Base-by-base conservation (phyloP, 75 land plant genomes). In the Adiantum capillusveneris region DNA sequence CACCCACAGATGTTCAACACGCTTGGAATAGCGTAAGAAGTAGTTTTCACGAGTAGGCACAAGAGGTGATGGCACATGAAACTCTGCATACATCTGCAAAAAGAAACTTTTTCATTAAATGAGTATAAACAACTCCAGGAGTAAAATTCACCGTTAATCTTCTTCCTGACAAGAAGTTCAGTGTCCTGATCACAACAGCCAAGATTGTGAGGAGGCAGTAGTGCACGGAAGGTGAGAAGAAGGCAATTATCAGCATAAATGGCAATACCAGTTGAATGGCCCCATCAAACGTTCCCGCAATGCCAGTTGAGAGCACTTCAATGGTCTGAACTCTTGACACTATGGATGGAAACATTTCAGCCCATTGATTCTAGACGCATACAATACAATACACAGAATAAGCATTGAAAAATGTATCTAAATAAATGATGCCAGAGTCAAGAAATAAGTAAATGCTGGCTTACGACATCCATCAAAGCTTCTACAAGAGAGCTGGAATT, bases 1-100 rank as follows among this genome's bases (percentile, higher is more conserved):
- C 1, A 74, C 90, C 87, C 87, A 84, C 25, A 68, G 63, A 18
- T 75, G 78, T 49, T 77, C 62, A 27, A 66, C 73, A 30, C 81
- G 77, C 70, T 78, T 77, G 75, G 81, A 75, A 49, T 57, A 64
- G 22, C 90, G 44, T 11, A 84, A 63, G 31, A 87, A 87, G 64
- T 81, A 80, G 12, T 80, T 46, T 46, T 87, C 90, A 50, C 90
- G 68, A 16, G 87, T 78, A 34, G 87, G 79, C 31, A 87, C 81
- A 69, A 87, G 63, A 21, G 84, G 90, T n/a, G 90, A 77, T 2
- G 78, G 72, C 78, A 83, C 82, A 54, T 87, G 90, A 25, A 80
- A 30, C 61, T 87, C 90, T 22, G 84, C 87, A 80, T 81, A 84
- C 90, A 87, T 87, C 90, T 87, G 75, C 28, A 7, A 49, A 59